phyloP scores from a whole-genome alignment of 768 basidiomycete genomes.

The Serendipita sp. region DNA sequence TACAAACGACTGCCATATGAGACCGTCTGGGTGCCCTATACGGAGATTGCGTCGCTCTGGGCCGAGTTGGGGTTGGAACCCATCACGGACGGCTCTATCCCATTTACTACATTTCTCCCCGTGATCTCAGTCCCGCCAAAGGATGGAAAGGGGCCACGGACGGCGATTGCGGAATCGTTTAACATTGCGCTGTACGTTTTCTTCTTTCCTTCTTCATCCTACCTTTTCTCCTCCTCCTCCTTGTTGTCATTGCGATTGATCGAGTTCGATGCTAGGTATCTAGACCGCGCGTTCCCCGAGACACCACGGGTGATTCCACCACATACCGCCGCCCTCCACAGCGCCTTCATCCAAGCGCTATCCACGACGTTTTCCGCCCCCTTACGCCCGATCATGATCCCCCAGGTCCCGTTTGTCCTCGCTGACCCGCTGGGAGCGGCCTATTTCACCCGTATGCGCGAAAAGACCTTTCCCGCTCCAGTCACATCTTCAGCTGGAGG shows the following conservation, averaged over 20 bases:
- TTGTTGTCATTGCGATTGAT: not conserved
- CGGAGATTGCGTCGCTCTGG: conserved; percentile 32
- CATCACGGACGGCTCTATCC: not conserved
- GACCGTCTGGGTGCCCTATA: conserved; percentile 55
- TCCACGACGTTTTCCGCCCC: not conserved
- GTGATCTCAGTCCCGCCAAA: not conserved
- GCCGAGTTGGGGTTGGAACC: not conserved
- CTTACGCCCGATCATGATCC: not conserved
- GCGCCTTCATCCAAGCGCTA: not conserved
- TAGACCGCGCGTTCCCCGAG: not conserved
- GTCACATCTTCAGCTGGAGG: no score
- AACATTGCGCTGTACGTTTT: not conserved
- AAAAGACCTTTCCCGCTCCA: not conserved
- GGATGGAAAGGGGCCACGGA: not conserved
- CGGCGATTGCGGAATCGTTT: not conserved
- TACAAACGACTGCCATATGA: conserved; percentile 56
- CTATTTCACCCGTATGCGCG: not conserved
- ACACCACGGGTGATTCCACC: not conserved
- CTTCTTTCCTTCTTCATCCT: not conserved
- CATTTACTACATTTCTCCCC: not conserved
- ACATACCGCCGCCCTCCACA: not conserved
- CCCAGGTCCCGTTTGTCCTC: not conserved
- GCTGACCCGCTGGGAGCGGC: not conserved
- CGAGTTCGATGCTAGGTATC: not conserved
- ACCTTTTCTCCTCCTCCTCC: no score